phyloP scores from a whole-genome alignment of 257 asterid species.

The Salvia splendens region DNA sequence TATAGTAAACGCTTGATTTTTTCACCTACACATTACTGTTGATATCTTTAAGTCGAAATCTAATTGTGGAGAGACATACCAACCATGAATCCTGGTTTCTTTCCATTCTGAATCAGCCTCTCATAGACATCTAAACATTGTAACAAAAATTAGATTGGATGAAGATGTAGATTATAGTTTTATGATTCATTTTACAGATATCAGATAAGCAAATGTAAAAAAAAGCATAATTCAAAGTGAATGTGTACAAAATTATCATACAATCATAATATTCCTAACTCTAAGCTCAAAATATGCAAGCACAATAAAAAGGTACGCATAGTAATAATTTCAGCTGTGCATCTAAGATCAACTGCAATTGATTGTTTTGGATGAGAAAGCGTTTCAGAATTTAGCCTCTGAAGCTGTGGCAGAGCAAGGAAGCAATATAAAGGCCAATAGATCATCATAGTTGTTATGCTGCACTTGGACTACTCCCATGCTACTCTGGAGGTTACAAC shows the following conservation, averaged over 20 bases:
- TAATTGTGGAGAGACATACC: slow-evolving; percentile 22
- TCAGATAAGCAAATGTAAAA: neutral
- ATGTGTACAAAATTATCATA: neutral
- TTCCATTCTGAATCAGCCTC: slow-evolving; percentile 75
- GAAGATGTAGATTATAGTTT: slow-evolving; percentile 8
- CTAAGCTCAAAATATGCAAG: neutral
- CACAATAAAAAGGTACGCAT: neutral
- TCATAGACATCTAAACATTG: slow-evolving; percentile 72
- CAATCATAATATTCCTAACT: neutral
- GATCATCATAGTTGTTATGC: too few species aligned
- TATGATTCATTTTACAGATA: slow-evolving; percentile 11
- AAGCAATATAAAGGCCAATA: neutral
- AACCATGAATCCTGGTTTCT: slow-evolving; percentile 87
- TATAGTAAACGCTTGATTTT: slow-evolving; percentile 78
- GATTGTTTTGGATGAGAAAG: neutral
- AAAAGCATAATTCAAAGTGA: neutral
- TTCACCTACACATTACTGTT: slow-evolving; percentile 14
- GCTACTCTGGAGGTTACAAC: too few species aligned
- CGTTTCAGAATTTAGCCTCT: neutral
- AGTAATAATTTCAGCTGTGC: neutral
- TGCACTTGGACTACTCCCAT: too few species aligned
- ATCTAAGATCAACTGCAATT: neutral
- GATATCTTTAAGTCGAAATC: neutral
- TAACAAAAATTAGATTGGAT: slow-evolving; percentile 8
- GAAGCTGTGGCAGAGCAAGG: neutral